Conservation (phyloP, 352 stramenopile species). For the Phytophthora pinifolia region DNA sequence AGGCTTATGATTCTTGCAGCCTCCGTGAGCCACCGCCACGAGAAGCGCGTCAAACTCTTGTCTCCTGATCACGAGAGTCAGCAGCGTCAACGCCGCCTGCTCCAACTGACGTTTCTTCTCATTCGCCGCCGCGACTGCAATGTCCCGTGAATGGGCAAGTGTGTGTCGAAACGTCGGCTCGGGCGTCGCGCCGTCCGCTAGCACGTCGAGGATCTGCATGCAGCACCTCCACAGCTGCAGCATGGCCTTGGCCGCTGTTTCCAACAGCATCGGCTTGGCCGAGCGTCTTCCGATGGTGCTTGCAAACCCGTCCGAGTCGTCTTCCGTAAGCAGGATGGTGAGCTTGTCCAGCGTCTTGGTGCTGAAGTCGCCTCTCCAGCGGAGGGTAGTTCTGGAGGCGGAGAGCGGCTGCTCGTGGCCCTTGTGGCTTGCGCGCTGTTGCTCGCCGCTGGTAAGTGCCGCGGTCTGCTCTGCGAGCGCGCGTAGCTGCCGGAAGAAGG, state of each 20-base stretch:
- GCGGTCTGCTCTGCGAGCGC: constrained; percentile 32
- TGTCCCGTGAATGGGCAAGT: constrained; percentile 24
- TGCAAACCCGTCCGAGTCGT: constrained; percentile 32
- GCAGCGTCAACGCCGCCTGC: constrained; percentile 33
- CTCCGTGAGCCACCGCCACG: constrained; percentile 47
- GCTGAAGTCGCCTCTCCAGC: constrained; percentile 27
- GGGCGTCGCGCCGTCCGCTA: constrained; percentile 27
- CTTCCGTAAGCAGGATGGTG: constrained; percentile 33
- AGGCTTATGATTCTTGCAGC: constrained; percentile 51
- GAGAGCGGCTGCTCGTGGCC: constrained; percentile 10
- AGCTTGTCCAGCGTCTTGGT: constrained; percentile 43
- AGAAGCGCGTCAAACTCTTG: constrained; percentile 62
- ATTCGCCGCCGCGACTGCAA: constrained; percentile 13
- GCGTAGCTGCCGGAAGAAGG: constrained; percentile 39
- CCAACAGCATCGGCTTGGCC: constrained; percentile 34
- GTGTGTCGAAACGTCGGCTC: constrained; percentile 32
- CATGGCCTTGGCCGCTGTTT: constrained; percentile 41
- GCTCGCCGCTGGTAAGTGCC: constrained; percentile 19
- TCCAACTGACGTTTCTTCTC: constrained; percentile 42
- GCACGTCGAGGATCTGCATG: constrained; percentile 46
- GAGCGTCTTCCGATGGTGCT: constrained; percentile 31
- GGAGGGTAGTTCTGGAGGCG: constrained; percentile 15
- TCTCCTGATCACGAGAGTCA: constrained; percentile 45
- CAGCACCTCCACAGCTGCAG: constrained; percentile 62
- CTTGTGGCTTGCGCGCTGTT: constrained; percentile 25